Evolutionary conservation across 169 alveolate species (phyloP).

Genomic region (Cryptosporidium sp.): DNA sequence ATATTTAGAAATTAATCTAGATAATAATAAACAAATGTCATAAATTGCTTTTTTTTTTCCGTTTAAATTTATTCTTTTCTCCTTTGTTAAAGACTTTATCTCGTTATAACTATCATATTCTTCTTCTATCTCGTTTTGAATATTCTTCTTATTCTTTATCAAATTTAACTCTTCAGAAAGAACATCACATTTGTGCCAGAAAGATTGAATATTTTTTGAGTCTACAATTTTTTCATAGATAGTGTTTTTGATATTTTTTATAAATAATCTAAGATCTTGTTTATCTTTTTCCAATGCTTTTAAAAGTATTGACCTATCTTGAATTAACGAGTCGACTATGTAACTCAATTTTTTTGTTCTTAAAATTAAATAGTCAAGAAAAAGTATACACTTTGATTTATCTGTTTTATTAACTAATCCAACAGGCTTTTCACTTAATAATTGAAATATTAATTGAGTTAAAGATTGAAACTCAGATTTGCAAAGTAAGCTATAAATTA

Average conservation of each 20-base stretch:
- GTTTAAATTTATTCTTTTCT: background rate
- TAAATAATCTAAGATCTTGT: background rate
- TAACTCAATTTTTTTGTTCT: constrained; percentile 29
- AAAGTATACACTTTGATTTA: constrained; percentile 39
- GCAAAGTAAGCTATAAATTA: constrained; percentile 34
- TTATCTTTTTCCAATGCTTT: background rate
- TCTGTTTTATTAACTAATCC: background rate
- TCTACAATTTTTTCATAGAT: constrained; percentile 7
- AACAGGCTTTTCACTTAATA: constrained; percentile 1
- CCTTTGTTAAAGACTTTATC: background rate
- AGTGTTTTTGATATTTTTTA: background rate
- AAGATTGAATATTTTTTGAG: constrained; percentile 12
- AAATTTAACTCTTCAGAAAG: constrained; percentile 26
- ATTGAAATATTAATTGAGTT: constrained; percentile 9
- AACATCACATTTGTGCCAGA: constrained; percentile 58
- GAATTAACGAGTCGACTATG: background rate
- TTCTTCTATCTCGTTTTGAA: constrained; percentile 15
- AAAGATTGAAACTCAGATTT: constrained; percentile 39
- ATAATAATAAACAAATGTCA: background rate
- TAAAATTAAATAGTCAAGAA: constrained; percentile 27
- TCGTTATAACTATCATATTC: background rate
- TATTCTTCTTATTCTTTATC: constrained; percentile 5
- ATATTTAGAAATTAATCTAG: background rate
- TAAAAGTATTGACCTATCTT: background rate
- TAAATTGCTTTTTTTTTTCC: background rate